phyloP scores from a whole-genome alignment of 139 green algal species.

The Helicosporidium sp. region DNA sequence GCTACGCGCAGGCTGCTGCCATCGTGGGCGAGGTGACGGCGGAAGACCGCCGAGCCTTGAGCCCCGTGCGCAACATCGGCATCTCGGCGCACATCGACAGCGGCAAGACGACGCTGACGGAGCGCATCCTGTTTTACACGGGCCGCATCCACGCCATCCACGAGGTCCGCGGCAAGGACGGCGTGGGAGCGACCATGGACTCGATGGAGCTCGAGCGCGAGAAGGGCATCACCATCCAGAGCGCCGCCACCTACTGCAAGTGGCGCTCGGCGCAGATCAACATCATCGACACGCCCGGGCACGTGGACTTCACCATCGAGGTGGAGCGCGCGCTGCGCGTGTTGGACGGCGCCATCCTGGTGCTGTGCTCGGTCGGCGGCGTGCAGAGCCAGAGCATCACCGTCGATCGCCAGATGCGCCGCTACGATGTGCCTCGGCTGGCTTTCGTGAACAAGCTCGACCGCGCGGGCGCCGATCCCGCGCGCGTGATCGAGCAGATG shows the following conservation, averaged over 20 bases:
- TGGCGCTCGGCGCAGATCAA: constrained; percentile 93
- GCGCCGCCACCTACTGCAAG: constrained; percentile 29
- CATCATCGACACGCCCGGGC: constrained; percentile 93
- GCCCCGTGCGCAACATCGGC: constrained; percentile 77
- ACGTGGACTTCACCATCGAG: constrained; percentile 99
- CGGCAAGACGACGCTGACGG: constrained; percentile 95
- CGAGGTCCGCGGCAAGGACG: constrained; percentile 89
- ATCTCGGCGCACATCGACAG: constrained; percentile 96
- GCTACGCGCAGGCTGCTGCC: no score
- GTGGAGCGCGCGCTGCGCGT: constrained; percentile 88
- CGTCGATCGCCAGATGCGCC: constrained; percentile 88
- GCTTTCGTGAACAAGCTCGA: constrained; percentile 92
- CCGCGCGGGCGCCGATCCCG: constrained; percentile 55
- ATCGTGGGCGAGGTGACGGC: constrained; percentile 6
- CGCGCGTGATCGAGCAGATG: constrained; percentile 54
- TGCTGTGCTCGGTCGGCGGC: constrained; percentile 80
- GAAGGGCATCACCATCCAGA: constrained; percentile 99
- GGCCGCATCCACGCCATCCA: constrained; percentile 90
- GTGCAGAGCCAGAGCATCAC: constrained; percentile 87
- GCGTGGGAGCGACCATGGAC: constrained; percentile 97
- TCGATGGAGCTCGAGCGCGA: constrained; percentile 95
- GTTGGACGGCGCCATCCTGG: constrained; percentile 87
- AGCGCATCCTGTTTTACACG: constrained; percentile 97
- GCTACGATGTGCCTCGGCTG: constrained; percentile 76
- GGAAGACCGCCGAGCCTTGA: constrained; percentile 7